These are phyloP conservation scores for Penicillium cataractarum DNA, from an alignment of 495 filamentous ascomycete species.

Conservation along the genomic window DNA sequence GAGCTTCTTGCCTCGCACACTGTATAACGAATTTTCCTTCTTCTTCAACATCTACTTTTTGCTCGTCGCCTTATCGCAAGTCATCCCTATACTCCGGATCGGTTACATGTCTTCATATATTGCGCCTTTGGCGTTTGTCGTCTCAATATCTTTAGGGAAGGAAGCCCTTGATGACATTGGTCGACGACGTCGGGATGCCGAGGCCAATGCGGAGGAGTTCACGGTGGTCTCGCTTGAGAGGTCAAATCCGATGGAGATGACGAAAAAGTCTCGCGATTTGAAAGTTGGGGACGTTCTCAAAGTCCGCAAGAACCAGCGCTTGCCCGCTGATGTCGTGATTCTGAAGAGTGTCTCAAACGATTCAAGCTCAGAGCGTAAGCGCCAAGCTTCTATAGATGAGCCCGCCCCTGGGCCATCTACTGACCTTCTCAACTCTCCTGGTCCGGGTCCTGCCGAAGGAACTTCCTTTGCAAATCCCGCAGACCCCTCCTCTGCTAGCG, in stretches of 20 bases:
- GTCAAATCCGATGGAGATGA: slow-evolving; percentile 55
- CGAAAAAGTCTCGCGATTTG: slow-evolving; percentile 82
- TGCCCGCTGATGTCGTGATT: slow-evolving; percentile 94
- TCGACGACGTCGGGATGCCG: slow-evolving; percentile 80
- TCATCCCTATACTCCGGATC: slow-evolving; percentile 84
- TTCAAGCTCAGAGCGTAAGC: slow-evolving; percentile 27
- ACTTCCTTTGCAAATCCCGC: slow-evolving; percentile 14
- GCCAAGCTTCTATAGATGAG: slow-evolving; percentile 25
- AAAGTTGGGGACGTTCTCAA: slow-evolving; percentile 95
- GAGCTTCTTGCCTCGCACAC: slow-evolving; percentile 89
- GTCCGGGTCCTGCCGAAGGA: slow-evolving; percentile 21
- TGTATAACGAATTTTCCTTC: slow-evolving; percentile 99
- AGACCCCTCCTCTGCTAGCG: slow-evolving; percentile 55
- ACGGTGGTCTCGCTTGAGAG: slow-evolving; percentile 70
- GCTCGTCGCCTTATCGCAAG: slow-evolving; percentile 90
- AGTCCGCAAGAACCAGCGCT: slow-evolving; percentile 83
- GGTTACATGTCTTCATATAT: slow-evolving; percentile 95
- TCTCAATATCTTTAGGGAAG: slow-evolving; percentile 89
- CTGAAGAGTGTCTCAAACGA: slow-evolving; percentile 81
- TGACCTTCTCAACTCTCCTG: slow-evolving; percentile 28
- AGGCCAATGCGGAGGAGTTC: slow-evolving; percentile 93
- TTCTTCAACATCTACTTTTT: slow-evolving; percentile 99
- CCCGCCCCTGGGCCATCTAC: slow-evolving; percentile 11
- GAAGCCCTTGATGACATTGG: slow-evolving; percentile 95
- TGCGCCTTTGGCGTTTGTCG: slow-evolving; percentile 88